Evolutionary conservation across 371 early-diverging fungal genomes (phyloP), one percentile per base, ranked within the genome.

Genomic region (Chytridiales sp.): DNA sequence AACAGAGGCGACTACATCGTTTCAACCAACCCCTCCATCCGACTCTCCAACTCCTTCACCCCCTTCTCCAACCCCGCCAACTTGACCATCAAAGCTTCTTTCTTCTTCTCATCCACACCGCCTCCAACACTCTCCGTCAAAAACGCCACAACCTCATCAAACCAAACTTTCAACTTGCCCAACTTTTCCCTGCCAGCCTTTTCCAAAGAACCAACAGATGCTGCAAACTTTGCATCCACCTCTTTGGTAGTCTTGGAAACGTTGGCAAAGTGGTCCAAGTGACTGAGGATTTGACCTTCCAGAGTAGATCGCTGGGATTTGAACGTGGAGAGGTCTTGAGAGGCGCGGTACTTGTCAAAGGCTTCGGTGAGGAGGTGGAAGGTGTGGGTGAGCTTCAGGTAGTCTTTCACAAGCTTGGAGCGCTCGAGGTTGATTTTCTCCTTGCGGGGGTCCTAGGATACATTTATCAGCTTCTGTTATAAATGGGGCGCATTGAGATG

Each of bases 361-460:
- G 36, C 53, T 13, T 35, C 22, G 22, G 5, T 22, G 22, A 53
- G 21, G 11, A 19, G 9, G 17, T 32, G 13, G 15, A 53, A 36
- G 5, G 41, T 13, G 38, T 15, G 29, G 38, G 13, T n/a, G 15
- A 53, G 9, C 35, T 89, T 88, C 67, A 82, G 84, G 71, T 13
- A 4, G 27, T 13, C 13, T 5, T 9, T 19, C 4, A 48, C 9
- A 6, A 48, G 13, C 11, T 9, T 8, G 6, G 5, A 4, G 48
- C 17, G 11, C 27, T 48, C 27, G 9, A 6, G 15, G 11, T 26
- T 26, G 8, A 26, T 6, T 19, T 29, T 15, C 6, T 48, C 48
- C 48, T 26, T 26, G 11, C 9, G 21, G 15, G 9, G 9, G 26
- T 48, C 48, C 19, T 15, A 17, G 15, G 48, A 9, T 31, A 29